phyloP scores from a whole-genome alignment of 257 asterid species.

The Solanum sparsipilum region DNA sequence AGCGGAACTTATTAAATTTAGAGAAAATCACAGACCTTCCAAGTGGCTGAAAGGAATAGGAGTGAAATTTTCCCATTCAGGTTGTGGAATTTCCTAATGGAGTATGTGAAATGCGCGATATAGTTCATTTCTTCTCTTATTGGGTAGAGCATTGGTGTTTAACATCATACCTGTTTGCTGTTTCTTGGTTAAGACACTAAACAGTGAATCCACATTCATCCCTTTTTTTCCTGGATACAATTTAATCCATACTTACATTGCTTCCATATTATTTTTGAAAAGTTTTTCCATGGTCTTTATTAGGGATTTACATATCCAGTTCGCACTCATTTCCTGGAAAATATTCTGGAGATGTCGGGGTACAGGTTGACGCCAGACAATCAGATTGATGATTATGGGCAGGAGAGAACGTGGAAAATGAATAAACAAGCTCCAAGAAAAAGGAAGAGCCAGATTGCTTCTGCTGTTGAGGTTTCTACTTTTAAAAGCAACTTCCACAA shows the following conservation, averaged over 20 bases:
- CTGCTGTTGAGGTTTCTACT: conserved; percentile 73
- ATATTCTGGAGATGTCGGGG: conserved; percentile 72
- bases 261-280: neutral
- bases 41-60: neutral
- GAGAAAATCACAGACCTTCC: neutral
- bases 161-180: neutral
- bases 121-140: neutral
- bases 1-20: neutral
- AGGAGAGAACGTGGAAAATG: conserved; percentile 78
- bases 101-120: neutral
- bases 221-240: neutral
- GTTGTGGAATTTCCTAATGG: neutral
- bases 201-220: neutral
- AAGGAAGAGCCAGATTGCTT: conserved; percentile 83
- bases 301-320: conserved; percentile 75
- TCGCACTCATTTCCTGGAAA: conserved; percentile 68
- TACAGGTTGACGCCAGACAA: conserved; percentile 73
- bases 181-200: neutral
- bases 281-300: neutral
- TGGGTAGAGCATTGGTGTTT: neutral
- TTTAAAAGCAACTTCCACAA: neutral
- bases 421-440: conserved; percentile 74
- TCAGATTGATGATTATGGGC: conserved; percentile 89
- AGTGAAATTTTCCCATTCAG: neutral
- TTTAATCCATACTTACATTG: neutral